phyloP scores from a whole-genome alignment of 495 filamentous ascomycete genomes.

The Tetracladium setigerum region DNA sequence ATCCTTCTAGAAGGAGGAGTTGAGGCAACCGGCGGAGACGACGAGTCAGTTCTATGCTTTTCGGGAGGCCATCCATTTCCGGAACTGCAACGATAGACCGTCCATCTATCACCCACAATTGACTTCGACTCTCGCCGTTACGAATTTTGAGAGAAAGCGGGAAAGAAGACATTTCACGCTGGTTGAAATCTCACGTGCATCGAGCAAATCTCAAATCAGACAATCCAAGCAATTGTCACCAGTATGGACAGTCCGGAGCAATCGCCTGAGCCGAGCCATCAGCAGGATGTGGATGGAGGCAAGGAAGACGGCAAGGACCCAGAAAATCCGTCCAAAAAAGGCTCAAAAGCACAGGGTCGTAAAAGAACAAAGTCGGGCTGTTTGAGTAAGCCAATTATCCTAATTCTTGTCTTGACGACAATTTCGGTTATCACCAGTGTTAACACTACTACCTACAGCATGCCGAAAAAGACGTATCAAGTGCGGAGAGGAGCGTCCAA shows the following conservation, averaged over 20 bases:
- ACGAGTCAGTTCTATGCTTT: too few species aligned
- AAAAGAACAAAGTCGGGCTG: constrained; percentile 96
- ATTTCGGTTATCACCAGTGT: constrained; percentile 1
- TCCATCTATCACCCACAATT: too few species aligned
- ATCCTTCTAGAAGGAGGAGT: too few species aligned
- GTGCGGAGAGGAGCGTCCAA: constrained; percentile 91
- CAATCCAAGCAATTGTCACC: too few species aligned
- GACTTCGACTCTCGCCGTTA: too few species aligned
- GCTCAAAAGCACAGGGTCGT: constrained; percentile 29
- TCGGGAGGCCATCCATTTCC: too few species aligned
- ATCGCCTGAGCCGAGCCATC: not conserved
- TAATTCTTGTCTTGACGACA: not conserved
- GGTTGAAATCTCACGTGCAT: too few species aligned
- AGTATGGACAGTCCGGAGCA: constrained; percentile 1
- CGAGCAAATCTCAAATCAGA: too few species aligned
- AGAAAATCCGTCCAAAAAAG: constrained; percentile 9
- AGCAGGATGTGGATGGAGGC: not conserved
- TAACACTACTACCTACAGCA: constrained; percentile 38
- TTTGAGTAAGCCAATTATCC: constrained; percentile 61
- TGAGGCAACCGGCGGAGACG: too few species aligned
- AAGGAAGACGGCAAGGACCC: constrained; percentile 2
- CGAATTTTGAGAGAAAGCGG: not conserved
- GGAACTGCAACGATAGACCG: too few species aligned
- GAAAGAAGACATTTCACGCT: not conserved
- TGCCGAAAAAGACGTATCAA: constrained; percentile 95